Evolutionary conservation across 768 basidiomycete genomes (phyloP).

Genomic region (Leccinellum albellum): DNA sequence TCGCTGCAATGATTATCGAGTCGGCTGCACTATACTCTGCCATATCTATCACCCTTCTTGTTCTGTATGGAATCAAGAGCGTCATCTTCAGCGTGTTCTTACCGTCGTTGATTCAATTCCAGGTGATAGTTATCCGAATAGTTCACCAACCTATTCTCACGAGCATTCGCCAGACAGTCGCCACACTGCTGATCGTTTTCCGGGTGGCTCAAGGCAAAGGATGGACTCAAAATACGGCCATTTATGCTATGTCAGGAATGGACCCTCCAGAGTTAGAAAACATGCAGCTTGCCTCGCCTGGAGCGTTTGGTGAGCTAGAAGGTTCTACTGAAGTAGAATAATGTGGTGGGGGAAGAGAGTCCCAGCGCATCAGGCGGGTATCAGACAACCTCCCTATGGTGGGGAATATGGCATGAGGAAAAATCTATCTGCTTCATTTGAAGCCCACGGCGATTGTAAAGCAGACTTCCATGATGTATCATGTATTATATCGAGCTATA

Average conservation of each 20-base stretch:
- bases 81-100: not conserved
- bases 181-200: not conserved
- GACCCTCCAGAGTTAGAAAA: not conserved
- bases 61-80: not conserved
- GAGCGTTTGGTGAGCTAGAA: not conserved
- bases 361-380: not conserved
- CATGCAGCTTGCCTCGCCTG: too few species aligned
- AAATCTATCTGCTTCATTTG: too few species aligned
- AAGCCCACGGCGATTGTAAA: too few species aligned
- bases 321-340: not conserved
- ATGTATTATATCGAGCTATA: too few species aligned
- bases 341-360: not conserved
- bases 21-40: not conserved
- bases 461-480: too few species aligned
- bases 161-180: not conserved
- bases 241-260: not conserved
- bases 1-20: not conserved
- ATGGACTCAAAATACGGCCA: not conserved
- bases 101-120: not conserved
- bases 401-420: not conserved
- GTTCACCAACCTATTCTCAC: not conserved
- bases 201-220: not conserved
- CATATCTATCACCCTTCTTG: not conserved
- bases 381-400: not conserved
- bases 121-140: not conserved